These are phyloP conservation scores for Xylaria grammica DNA, from an alignment of 495 filamentous ascomycete species.

Conservation along the genomic window DNA sequence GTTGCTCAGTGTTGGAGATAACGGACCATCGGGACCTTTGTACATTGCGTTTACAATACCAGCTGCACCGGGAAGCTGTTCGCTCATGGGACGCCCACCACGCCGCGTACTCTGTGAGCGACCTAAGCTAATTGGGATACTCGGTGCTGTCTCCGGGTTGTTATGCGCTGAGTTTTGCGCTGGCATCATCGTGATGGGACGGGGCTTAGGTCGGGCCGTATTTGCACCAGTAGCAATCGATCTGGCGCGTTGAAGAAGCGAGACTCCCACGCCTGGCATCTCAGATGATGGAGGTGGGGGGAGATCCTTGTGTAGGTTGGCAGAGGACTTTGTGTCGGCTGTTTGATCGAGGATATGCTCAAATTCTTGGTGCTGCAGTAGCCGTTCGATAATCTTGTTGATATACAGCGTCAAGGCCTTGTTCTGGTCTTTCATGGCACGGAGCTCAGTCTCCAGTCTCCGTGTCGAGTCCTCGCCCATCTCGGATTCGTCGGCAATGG, in stretches of 20 bases:
- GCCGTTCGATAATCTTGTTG: constrained; percentile 94
- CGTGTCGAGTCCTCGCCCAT: constrained; percentile 63
- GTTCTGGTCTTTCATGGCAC: constrained; percentile 88
- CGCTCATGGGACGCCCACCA: constrained; percentile 67
- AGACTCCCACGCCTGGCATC: constrained; percentile 55
- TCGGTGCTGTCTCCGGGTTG: constrained; percentile 81
- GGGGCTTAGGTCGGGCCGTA: constrained; percentile 48
- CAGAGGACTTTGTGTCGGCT: constrained; percentile 57
- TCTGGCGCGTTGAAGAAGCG: constrained; percentile 79
- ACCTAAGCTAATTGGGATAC: constrained; percentile 70
- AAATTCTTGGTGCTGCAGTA: constrained; percentile 92
- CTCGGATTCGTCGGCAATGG: constrained; percentile 50
- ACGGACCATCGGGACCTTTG: constrained; percentile 59
- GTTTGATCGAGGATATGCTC: constrained; percentile 88
- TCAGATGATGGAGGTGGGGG: constrained; percentile 79
- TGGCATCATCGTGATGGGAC: constrained; percentile 68
- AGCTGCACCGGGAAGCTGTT: constrained; percentile 70
- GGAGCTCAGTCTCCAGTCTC: constrained; percentile 77
- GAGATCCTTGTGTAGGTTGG: constrained; percentile 79
- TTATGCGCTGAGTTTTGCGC: constrained; percentile 50
- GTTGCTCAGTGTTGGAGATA: constrained; percentile 60
- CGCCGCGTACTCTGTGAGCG: constrained; percentile 66
- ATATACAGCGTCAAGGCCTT: constrained; percentile 97
- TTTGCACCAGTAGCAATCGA: constrained; percentile 62
- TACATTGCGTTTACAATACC: constrained; percentile 85